phyloP scores from a whole-genome alignment of 2,329 filamentous ascomycete species.

The Elsinoe fawcettii region DNA sequence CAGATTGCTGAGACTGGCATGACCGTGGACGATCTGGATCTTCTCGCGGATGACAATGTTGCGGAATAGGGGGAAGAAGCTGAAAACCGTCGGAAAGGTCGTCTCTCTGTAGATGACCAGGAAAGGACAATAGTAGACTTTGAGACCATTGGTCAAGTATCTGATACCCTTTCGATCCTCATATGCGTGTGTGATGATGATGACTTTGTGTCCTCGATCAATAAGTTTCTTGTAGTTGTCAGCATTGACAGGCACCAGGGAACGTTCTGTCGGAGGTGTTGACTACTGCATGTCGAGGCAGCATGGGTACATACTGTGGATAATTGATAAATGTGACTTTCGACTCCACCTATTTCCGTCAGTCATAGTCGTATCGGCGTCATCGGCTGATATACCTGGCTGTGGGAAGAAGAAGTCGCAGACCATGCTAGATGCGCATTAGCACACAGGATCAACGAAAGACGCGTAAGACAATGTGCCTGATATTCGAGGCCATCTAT shows the following conservation, averaged over 20 bases:
- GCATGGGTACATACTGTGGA: constrained; percentile 51
- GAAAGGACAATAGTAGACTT: constrained; percentile 97
- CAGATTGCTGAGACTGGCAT: constrained; percentile 84
- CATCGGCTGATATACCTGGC: constrained; percentile 47
- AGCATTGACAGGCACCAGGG: neutral
- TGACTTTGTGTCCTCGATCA: constrained; percentile 94
- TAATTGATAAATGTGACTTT: constrained; percentile 97
- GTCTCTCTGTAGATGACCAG: constrained; percentile 89
- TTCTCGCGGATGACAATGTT: constrained; percentile 91
- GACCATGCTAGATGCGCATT: constrained; percentile 60
- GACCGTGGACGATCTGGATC: constrained; percentile 97
- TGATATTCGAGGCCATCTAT: neutral
- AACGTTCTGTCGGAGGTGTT: neutral
- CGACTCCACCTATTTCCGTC: constrained; percentile 60
- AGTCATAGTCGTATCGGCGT: neutral
- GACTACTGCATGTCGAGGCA: neutral
- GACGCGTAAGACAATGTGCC: constrained; percentile 11
- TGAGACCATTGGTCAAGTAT: constrained; percentile 94
- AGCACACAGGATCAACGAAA: constrained; percentile 17
- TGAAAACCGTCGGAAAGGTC: constrained; percentile 95
- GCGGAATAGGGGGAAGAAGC: constrained; percentile 94
- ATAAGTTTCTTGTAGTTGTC: constrained; percentile 63
- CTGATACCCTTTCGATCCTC: constrained; percentile 83
- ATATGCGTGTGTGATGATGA: constrained; percentile 95
- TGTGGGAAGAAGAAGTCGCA: constrained; percentile 99